Evolutionary conservation across 768 basidiomycete genomes (phyloP).

Genomic region (Galerina marginata): DNA sequence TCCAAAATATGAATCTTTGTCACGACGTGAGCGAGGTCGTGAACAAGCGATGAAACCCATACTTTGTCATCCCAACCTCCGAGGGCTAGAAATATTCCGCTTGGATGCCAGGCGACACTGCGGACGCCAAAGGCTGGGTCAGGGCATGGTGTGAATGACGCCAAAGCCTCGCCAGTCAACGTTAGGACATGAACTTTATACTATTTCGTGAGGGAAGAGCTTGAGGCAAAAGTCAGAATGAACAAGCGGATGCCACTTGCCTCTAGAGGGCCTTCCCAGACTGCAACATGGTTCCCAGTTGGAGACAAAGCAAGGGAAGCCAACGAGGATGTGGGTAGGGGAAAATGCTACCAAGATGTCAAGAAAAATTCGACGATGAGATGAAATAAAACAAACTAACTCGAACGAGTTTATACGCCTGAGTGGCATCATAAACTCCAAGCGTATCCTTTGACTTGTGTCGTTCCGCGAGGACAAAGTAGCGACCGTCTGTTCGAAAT

Average conservation of each 20-base stretch:
- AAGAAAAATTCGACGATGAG: background rate
- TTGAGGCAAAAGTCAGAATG: background rate
- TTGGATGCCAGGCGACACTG: slow-evolving; percentile 84
- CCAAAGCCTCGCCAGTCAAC: slow-evolving; percentile 65
- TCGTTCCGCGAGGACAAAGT: slow-evolving; percentile 85
- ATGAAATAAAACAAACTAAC: slow-evolving; percentile 44
- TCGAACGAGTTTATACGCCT: slow-evolving; percentile 73
- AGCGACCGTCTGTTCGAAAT: slow-evolving; percentile 80
- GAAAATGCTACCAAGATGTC: slow-evolving; percentile 67
- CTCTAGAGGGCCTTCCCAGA: slow-evolving; percentile 89
- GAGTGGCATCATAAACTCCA: slow-evolving; percentile 79
- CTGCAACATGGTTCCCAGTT: slow-evolving; percentile 72
- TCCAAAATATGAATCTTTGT: slow-evolving; percentile 77
- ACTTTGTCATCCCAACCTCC: slow-evolving; percentile 93
- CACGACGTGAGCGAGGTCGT: slow-evolving; percentile 9
- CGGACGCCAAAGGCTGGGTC: slow-evolving; percentile 89
- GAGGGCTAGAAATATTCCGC: slow-evolving; percentile 78
- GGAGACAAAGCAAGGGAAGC: slow-evolving; percentile 79
- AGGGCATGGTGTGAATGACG: slow-evolving; percentile 69
- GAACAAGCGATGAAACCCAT: slow-evolving; percentile 14
- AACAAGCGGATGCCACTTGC: slow-evolving; percentile 40
- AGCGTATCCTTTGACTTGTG: slow-evolving; percentile 90
- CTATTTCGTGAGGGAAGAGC: slow-evolving; percentile 39
- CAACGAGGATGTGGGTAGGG: slow-evolving; percentile 75
- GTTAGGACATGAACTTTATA: slow-evolving; percentile 78